These are phyloP conservation scores for Haplosporangium gracile DNA, from an alignment of 192 early-diverging fungal species.

Conservation along the genomic window DNA sequence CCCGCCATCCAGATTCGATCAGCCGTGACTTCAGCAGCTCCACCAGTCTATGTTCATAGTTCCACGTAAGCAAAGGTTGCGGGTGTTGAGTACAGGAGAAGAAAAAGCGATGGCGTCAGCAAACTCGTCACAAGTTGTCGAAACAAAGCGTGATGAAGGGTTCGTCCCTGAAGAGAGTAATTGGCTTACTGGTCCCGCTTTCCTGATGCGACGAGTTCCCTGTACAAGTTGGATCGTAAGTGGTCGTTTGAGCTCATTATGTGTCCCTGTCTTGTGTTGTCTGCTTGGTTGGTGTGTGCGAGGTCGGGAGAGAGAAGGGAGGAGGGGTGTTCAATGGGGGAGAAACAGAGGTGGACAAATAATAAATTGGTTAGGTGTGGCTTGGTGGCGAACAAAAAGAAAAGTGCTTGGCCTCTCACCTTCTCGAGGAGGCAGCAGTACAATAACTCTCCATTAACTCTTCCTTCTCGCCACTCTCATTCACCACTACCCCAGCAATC, in stretches of 20 bases:
- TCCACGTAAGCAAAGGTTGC: too few relatives aligned
- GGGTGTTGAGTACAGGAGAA: background rate
- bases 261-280: background rate
- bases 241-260: slow-evolving; percentile 52
- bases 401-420: slow-evolving; percentile 17
- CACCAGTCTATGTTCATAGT: slow-evolving; percentile 19
- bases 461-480: background rate
- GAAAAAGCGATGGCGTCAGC: background rate
- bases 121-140: background rate
- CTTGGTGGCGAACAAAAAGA: slow-evolving; percentile 4
- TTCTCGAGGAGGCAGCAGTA: background rate
- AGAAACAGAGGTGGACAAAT: background rate
- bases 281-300: background rate
- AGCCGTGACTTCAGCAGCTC: slow-evolving; percentile 36
- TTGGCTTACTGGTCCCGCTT: slow-evolving; percentile 48
- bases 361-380: background rate
- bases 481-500: background rate
- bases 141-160: background rate
- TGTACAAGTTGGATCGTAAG: slow-evolving; percentile 42
- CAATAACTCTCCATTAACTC: background rate
- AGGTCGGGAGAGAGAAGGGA: background rate
- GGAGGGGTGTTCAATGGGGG: background rate
- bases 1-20: slow-evolving; percentile 51
- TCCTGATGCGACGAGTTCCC: slow-evolving; percentile 54
- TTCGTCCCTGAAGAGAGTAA: background rate